These are phyloP conservation scores for Ilyonectria destructans DNA, from an alignment of 2,329 filamentous ascomycete genomes.

Conservation along the genomic window DNA sequence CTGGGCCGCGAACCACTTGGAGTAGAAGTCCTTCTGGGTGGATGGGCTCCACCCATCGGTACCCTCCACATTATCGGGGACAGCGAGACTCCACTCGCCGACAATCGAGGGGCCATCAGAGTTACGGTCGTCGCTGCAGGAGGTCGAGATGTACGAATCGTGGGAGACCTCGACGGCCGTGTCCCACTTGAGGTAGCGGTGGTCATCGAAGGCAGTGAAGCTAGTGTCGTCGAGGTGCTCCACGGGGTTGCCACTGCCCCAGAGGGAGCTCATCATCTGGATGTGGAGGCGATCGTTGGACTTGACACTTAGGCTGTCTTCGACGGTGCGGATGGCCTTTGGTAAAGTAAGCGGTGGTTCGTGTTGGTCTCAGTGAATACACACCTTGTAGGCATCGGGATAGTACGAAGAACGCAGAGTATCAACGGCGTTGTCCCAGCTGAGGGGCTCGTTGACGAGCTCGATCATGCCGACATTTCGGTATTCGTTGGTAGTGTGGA, in stretches of 20 bases:
- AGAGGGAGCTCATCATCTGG: constrained; percentile 64
- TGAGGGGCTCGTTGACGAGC: constrained; percentile 55
- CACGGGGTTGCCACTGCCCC: constrained; percentile 71
- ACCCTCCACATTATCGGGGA: constrained; percentile 65
- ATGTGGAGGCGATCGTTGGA: constrained; percentile 66
- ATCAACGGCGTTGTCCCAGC: constrained; percentile 39
- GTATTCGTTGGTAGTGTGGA: constrained; percentile 65
- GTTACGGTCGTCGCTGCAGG: constrained; percentile 65
- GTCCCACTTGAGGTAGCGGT: constrained; percentile 73
- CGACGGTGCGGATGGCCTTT: constrained; percentile 63
- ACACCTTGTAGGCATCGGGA: constrained; percentile 42
- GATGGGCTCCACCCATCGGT: constrained; percentile 51
- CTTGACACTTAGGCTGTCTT: constrained; percentile 60
- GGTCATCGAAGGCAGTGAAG: constrained; percentile 70
- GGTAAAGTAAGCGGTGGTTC: not conserved
- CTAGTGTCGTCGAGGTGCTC: constrained; percentile 59
- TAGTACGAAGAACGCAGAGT: constrained; percentile 44
- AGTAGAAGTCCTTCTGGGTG: constrained; percentile 44
- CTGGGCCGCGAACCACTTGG: constrained; percentile 48
- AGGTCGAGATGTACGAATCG: constrained; percentile 63
- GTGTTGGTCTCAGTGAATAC: rapidly evolving
- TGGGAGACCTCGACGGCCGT: constrained; percentile 50
- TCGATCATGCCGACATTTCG: constrained; percentile 73
- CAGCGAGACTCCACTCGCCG: constrained; percentile 72
- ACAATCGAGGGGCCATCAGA: constrained; percentile 63